phyloP scores from a whole-genome alignment of 176 grass and related monocot species.

The Zoysia japonica region DNA sequence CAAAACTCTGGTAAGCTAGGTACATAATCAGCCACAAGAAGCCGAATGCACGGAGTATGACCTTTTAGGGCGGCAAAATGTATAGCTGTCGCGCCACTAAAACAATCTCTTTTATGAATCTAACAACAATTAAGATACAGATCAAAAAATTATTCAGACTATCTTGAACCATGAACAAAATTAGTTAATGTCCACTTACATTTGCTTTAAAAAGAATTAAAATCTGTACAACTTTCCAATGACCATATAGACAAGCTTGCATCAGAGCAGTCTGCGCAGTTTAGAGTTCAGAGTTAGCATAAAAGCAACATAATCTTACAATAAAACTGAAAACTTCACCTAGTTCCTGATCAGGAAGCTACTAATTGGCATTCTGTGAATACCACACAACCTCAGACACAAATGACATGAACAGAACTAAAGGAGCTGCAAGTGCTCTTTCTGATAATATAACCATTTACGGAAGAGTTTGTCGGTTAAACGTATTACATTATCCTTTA shows the following conservation, averaged over 20 bases:
- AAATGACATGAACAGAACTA: constrained; percentile 18
- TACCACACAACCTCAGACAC: constrained; percentile 6
- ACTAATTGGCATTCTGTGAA: constrained; percentile 22
- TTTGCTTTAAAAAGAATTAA: constrained; percentile 99
- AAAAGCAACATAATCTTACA: constrained; percentile 3
- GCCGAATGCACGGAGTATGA: constrained; percentile 77
- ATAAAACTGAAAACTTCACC: neutral
- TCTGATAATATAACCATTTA: neutral
- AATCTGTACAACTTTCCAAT: constrained; percentile 98
- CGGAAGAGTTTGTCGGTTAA: constrained; percentile 1
- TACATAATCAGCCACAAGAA: constrained; percentile 80
- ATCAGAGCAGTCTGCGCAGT: constrained; percentile 85
- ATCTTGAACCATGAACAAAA: constrained; percentile 4
- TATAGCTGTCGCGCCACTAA: constrained; percentile 84
- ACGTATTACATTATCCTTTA: constrained; percentile 19
- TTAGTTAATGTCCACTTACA: constrained; percentile 57
- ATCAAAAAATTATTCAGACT: constrained; percentile 16
- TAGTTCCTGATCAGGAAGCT: neutral
- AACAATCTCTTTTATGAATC: constrained; percentile 90
- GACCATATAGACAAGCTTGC: constrained; percentile 94
- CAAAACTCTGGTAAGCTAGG: constrained; percentile 88
- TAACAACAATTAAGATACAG: constrained; percentile 45
- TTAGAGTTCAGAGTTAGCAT: constrained; percentile 17
- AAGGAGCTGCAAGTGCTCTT: neutral
- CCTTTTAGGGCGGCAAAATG: constrained; percentile 95